Evolutionary conservation across 2,329 filamentous ascomycete genomes (phyloP).

Genomic region (Emergomyces africanus): DNA sequence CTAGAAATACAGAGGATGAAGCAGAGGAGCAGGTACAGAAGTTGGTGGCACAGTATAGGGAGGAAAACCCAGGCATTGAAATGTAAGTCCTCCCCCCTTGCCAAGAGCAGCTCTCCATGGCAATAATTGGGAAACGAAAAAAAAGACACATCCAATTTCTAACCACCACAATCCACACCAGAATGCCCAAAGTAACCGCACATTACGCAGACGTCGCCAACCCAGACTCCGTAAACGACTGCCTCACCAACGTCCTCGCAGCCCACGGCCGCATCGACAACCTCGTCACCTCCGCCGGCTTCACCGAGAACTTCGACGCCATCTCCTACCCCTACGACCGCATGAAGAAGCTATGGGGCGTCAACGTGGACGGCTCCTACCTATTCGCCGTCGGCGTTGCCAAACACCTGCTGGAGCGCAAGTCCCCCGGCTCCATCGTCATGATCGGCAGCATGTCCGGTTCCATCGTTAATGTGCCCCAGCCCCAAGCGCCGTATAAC

Average conservation of each 20-base stretch:
- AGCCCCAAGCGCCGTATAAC: slow-evolving; percentile 89
- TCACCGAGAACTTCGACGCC: slow-evolving; percentile 91
- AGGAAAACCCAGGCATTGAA: slow-evolving; percentile 64
- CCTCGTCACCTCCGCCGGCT: slow-evolving; percentile 90
- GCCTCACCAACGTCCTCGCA: slow-evolving; percentile 55
- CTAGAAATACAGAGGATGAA: slow-evolving; percentile 55
- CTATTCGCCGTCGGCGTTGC: slow-evolving; percentile 75
- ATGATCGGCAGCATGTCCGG: slow-evolving; percentile 96
- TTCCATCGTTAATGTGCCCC: slow-evolving; percentile 84
- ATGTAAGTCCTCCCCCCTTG: slow-evolving; percentile 35
- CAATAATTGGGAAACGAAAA: not conserved
- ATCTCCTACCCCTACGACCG: slow-evolving; percentile 82
- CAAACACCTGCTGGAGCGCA: slow-evolving; percentile 74
- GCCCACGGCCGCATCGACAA: slow-evolving; percentile 76
- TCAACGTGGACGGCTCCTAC: slow-evolving; percentile 89
- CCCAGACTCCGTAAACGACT: slow-evolving; percentile 61
- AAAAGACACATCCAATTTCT: not conserved
- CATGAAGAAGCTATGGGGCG: slow-evolving; percentile 84
- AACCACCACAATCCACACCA: slow-evolving; percentile 20
- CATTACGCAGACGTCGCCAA: slow-evolving; percentile 82
- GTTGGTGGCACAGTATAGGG: slow-evolving; percentile 61
- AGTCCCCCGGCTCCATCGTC: slow-evolving; percentile 71
- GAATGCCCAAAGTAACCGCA: slow-evolving; percentile 70
- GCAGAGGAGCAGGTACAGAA: slow-evolving; percentile 62
- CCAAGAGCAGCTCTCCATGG: not conserved